These are phyloP conservation scores for Backusella westeae DNA, from an alignment of 192 early-diverging fungal species.

Conservation along the genomic window DNA sequence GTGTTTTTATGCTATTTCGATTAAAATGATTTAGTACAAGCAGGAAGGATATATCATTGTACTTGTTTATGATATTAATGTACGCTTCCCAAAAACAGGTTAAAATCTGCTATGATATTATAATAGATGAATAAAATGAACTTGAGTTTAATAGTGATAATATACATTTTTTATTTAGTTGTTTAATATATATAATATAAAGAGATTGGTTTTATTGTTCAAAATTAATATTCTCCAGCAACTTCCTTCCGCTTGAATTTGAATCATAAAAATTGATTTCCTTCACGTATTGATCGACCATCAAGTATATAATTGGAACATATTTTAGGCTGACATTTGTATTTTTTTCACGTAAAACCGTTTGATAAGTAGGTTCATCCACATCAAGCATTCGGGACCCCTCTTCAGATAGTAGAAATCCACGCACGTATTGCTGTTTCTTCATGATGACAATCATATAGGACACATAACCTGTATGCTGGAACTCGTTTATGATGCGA, in stretches of 20 bases:
- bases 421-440: neutral
- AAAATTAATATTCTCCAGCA: neutral
- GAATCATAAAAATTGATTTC: neutral
- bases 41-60: too few species aligned
- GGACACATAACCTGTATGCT: neutral
- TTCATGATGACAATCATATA: neutral
- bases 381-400: neutral
- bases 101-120: too few species aligned
- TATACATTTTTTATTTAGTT: neutral
- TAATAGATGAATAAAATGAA: too few species aligned
- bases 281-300: neutral
- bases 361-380: neutral
- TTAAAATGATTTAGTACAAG: too few species aligned
- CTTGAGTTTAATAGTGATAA: too few species aligned
- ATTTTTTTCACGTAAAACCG: neutral
- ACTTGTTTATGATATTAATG: too few species aligned
- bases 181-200: neutral
- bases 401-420: neutral
- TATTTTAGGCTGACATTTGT: neutral
- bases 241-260: neutral
- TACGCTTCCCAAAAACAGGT: too few species aligned
- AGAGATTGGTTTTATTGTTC: neutral
- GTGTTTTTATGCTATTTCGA: too few species aligned
- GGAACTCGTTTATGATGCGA: neutral
- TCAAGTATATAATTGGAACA: neutral